These are phyloP conservation scores for Starmerella stigmatis DNA, from an alignment of 805 yeast species.

Conservation along the genomic window DNA sequence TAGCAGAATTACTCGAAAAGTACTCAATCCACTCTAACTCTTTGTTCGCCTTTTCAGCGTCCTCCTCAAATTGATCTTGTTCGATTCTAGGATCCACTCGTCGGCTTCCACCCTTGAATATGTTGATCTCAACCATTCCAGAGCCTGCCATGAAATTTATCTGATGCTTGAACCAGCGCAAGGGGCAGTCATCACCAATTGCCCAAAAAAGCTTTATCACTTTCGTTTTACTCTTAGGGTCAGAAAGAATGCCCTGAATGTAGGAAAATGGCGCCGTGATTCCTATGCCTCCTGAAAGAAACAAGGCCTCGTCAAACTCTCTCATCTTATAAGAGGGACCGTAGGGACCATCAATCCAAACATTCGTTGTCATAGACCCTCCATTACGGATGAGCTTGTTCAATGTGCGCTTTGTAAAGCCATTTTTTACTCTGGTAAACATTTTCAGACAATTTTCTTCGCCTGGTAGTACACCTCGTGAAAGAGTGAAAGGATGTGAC, in stretches of 20 bases:
- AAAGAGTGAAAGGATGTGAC: constrained; percentile 44
- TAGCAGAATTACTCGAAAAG: too few relatives aligned
- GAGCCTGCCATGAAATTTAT: constrained; percentile 28
- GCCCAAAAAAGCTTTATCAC: constrained; percentile 49
- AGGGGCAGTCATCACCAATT: constrained; percentile 42
- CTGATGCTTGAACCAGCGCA: constrained; percentile 42
- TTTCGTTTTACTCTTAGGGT: background rate
- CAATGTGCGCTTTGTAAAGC: constrained; percentile 41
- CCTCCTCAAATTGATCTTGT: background rate
- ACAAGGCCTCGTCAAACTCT: constrained; percentile 34
- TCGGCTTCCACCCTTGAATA: constrained; percentile 7
- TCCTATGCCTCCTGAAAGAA: constrained; percentile 52
- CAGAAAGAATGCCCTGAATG: constrained; percentile 30
- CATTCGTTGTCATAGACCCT: constrained; percentile 26
- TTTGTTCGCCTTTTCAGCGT: background rate
- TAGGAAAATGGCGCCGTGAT: constrained; percentile 44
- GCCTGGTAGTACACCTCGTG: constrained; percentile 1
- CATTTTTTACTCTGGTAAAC: constrained; percentile 34
- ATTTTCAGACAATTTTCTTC: constrained; percentile 15
- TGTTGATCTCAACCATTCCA: constrained; percentile 10
- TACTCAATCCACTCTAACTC: background rate
- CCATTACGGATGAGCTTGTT: constrained; percentile 26
- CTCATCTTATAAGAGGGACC: constrained; percentile 38
- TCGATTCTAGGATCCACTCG: background rate
- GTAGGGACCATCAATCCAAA: constrained; percentile 54